Evolutionary conservation across 1,139 yeast species (phyloP).

Genomic region (Suhomyces panamericanus): DNA sequence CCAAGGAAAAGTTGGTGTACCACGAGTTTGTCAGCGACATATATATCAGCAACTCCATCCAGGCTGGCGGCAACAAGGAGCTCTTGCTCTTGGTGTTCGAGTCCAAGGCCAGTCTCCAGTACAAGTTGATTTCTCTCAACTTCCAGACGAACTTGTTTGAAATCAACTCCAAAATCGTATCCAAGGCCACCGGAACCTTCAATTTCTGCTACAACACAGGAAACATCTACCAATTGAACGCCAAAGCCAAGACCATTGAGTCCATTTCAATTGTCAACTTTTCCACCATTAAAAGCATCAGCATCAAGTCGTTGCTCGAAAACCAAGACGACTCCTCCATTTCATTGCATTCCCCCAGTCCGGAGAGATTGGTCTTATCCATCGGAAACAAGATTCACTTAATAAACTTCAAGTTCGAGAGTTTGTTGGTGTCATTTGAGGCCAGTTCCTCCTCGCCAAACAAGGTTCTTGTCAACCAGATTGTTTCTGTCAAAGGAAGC

Average conservation of each 20-base stretch:
- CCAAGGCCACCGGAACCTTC: slow-evolving; percentile 6
- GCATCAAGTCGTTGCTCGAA: slow-evolving; percentile 23
- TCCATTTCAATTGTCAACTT: slow-evolving; percentile 26
- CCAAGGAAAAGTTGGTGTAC: slow-evolving; percentile 20
- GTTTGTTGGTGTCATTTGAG: slow-evolving; percentile 41
- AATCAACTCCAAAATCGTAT: slow-evolving; percentile 13
- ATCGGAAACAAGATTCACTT: slow-evolving; percentile 40
- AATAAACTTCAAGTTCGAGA: slow-evolving; percentile 45
- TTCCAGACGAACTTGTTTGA: slow-evolving; percentile 22
- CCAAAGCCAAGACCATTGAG: slow-evolving; percentile 18
- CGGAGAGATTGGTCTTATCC: slow-evolving; percentile 48
- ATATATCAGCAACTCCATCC: slow-evolving; percentile 12
- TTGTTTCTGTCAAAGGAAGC: slow-evolving; percentile 45
- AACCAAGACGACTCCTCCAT: slow-evolving; percentile 14
- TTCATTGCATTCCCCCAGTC: slow-evolving; percentile 39
- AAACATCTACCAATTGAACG: slow-evolving; percentile 27
- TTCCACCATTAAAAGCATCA: slow-evolving; percentile 21
- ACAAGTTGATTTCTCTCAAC: slow-evolving; percentile 27
- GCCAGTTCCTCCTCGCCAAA: slow-evolving; percentile 19
- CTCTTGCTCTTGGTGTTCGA: slow-evolving; percentile 26
- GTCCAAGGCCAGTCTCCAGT: slow-evolving; percentile 17
- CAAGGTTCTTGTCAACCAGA: slow-evolving; percentile 32
- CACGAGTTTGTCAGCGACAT: slow-evolving; percentile 25
- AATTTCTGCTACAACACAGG: slow-evolving; percentile 31
- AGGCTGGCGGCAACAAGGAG: slow-evolving; percentile 20